phyloP scores from a whole-genome alignment of 1,284 basidiomycete genomes.

The Meira nashicola region DNA sequence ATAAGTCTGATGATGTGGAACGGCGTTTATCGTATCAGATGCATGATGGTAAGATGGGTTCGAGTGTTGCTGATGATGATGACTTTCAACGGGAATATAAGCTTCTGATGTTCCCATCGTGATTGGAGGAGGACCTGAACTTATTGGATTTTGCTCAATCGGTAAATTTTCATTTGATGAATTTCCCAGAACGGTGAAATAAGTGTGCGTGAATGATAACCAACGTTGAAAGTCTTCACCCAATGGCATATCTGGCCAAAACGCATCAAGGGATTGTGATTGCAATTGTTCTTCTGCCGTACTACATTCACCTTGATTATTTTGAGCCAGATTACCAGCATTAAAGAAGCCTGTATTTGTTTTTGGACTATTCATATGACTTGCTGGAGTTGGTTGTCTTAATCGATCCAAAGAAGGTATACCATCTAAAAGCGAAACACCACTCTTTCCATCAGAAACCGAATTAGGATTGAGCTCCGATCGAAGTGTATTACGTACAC shows the following conservation, averaged over 20 bases:
- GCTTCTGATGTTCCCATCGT: too few species aligned
- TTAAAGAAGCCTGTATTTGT: background rate
- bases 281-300: background rate
- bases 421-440: too few species aligned
- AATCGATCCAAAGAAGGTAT: background rate
- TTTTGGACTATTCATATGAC: background rate
- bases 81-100: too few species aligned
- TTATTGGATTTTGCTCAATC: too few species aligned
- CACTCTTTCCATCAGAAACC: background rate
- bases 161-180: too few species aligned
- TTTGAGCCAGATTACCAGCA: too few species aligned
- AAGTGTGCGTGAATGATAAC: background rate
- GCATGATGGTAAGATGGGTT: too few species aligned
- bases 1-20: too few species aligned
- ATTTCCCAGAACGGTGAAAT: background rate
- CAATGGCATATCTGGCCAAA: constrained; percentile 6
- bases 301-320: background rate
- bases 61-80: too few species aligned
- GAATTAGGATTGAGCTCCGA: background rate
- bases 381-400: background rate
- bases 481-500: background rate
- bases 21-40: too few species aligned
- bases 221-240: constrained; percentile 10
- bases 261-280: constrained; percentile 2
- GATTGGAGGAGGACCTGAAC: too few species aligned